phyloP scores from a whole-genome alignment of 2,329 filamentous ascomycete genomes.

The Talaromyces sp. region DNA sequence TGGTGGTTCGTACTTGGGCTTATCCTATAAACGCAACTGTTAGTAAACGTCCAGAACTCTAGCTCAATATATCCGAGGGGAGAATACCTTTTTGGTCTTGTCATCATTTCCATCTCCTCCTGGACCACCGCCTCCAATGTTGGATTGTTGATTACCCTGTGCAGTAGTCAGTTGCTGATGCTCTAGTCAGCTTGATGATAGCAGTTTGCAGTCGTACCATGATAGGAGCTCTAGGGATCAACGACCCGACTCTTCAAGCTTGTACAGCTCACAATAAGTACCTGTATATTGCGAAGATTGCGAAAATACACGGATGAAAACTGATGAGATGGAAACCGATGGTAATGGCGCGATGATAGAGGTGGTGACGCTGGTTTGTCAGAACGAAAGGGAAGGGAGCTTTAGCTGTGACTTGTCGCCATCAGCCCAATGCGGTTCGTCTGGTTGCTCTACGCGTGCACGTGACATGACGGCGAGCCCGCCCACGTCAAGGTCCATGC shows the following conservation, averaged over 20 bases:
- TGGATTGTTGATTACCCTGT: constrained; percentile 62
- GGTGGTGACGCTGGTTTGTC: constrained; percentile 3
- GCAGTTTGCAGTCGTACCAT: constrained; percentile 10
- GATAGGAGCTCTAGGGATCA: constrained; percentile 10
- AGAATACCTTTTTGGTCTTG: constrained; percentile 84
- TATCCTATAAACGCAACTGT: constrained; percentile 61
- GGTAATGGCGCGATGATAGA: background rate
- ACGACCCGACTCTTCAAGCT: background rate
- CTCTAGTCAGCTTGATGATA: background rate
- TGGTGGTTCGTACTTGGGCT: constrained; percentile 99
- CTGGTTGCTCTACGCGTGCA: background rate
- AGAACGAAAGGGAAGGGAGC: constrained; percentile 1
- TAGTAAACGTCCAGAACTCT: background rate
- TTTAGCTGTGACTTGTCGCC: constrained; percentile 1
- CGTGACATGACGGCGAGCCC: constrained; percentile 3
- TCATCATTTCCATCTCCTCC: constrained; percentile 73
- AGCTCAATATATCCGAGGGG: background rate
- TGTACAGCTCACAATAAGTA: background rate
- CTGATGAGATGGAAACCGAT: background rate
- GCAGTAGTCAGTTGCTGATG: constrained; percentile 6
- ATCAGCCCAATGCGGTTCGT: background rate
- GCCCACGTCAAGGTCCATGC: constrained; percentile 1
- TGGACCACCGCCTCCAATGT: constrained; percentile 64
- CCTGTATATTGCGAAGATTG: background rate
- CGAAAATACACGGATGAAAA: background rate